Percentiles rank a stretch among this genome's conserved stretches.
phyloP scores from a whole-genome alignment of 23 red algal genomes.

The Agarophyton chilense region DNA sequence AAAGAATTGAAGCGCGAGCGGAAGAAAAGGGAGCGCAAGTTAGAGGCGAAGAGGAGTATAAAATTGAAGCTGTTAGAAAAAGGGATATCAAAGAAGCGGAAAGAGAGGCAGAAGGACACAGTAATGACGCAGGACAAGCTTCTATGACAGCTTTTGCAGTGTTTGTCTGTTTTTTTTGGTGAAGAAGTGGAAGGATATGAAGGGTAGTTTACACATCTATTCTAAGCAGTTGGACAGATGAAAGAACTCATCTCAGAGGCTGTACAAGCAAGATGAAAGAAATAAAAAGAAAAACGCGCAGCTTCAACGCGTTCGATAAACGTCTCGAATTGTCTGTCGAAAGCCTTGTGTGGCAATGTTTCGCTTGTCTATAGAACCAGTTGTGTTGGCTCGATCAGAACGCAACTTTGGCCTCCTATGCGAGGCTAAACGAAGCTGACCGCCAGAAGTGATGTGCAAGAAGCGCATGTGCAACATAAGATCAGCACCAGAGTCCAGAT shows the following conservation, averaged over 20 bases:
- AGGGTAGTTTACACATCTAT: constrained; percentile 8
- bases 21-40: background rate
- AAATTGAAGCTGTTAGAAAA: background rate
- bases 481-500: background rate
- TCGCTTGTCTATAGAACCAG: constrained; percentile 7
- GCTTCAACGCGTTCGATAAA: constrained; percentile 12
- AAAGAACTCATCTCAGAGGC: background rate
- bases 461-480: constrained; percentile 9
- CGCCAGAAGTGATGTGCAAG: background rate
- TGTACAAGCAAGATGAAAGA: background rate
- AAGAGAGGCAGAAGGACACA: background rate
- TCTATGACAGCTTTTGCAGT: background rate
- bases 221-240: constrained; percentile 7
- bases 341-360: background rate
- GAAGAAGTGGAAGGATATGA: background rate
- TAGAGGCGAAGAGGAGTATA: background rate
- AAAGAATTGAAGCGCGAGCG: background rate
- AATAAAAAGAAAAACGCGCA: background rate
- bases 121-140: background rate
- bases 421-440: background rate
- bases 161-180: background rate
- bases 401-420: background rate
- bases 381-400: constrained; percentile 11
- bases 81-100: constrained; percentile 15
- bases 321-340: background rate